These are phyloP conservation scores for Anisodus acutangulus DNA, from an alignment of 257 asterid genomes.

Conservation along the genomic window DNA sequence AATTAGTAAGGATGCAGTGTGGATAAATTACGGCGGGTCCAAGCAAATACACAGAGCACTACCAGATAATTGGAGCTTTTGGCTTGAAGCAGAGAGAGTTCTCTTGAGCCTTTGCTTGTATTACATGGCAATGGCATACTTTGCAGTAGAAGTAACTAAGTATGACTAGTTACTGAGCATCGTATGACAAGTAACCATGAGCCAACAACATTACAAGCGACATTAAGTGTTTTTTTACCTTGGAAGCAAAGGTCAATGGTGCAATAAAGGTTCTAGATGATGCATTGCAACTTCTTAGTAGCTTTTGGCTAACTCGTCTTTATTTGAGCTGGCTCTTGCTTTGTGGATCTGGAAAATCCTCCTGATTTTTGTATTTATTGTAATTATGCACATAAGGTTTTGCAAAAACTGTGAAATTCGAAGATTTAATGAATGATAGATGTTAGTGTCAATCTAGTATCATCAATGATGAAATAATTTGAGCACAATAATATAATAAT, in stretches of 20 bases:
- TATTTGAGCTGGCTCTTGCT: neutral
- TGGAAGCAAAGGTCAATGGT: neutral
- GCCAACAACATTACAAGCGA: neutral
- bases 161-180: neutral
- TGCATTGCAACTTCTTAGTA: neutral
- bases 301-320: neutral
- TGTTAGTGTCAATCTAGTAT: no score
- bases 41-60: neutral
- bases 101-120: constrained; percentile 10
- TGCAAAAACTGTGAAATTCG: neutral
- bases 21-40: no score
- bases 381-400: neutral
- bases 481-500: no score
- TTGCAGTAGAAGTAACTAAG: neutral
- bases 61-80: neutral
- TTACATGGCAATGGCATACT: neutral
- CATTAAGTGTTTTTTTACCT: neutral
- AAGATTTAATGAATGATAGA: neutral
- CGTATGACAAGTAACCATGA: neutral
- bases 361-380: neutral
- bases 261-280: neutral
- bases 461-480: no score
- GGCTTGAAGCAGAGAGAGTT: neutral
- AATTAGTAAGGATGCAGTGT: neutral
- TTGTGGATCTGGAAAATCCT: neutral